Base-by-base conservation (phyloP, 495 filamentous ascomycete species). In the Choiromyces venosus region DNA sequence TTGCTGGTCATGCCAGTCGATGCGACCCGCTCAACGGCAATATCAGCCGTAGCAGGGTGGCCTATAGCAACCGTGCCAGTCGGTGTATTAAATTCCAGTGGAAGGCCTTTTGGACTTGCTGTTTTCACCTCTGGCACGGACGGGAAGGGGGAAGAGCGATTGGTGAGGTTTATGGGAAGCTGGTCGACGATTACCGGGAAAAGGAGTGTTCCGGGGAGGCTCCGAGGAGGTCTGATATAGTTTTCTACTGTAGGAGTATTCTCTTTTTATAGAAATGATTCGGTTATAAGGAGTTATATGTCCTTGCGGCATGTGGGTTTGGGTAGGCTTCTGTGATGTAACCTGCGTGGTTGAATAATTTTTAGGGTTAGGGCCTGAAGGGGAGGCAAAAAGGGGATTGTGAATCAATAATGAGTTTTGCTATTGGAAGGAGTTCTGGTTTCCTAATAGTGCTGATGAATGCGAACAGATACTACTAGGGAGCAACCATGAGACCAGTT, bases 61-160 rank as follows among this genome's bases (percentile, higher is more conserved):
- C 74, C 74, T 35, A 71, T 76, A 66, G 72, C 67, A 37, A 71
- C 73, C 6, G 61, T 33, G 25, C 73, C 74, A 35, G 12, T 76
- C 29, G 73, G 73, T 9, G 69, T 71, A 40, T 36, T 46, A n/a
- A 21, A 38, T 10, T 37, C n/a, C 9, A 71, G 65, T 8, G 68
- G 68, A 36, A 71, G 73, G 29, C 73, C 73, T 42, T 76, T 76
- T 42, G 68, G 74, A 12, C 0, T 71, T 2, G 65, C 39, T 21
- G 66, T 76, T 36, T 71, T 75, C 16, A 67, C 74, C 14, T 56
- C 46, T 56, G 68, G 56, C 1, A 40, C 67, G 12, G 73, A 35
- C 0, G 65, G 44, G 5, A 37, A 65, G 25, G 46, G 44, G 5
- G 44, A 71, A 33, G 67, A 76, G 37, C 18, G 56, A 38, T 42